Conservation (phyloP, 1,139 yeast species). For the Candida labiduridarum region DNA sequence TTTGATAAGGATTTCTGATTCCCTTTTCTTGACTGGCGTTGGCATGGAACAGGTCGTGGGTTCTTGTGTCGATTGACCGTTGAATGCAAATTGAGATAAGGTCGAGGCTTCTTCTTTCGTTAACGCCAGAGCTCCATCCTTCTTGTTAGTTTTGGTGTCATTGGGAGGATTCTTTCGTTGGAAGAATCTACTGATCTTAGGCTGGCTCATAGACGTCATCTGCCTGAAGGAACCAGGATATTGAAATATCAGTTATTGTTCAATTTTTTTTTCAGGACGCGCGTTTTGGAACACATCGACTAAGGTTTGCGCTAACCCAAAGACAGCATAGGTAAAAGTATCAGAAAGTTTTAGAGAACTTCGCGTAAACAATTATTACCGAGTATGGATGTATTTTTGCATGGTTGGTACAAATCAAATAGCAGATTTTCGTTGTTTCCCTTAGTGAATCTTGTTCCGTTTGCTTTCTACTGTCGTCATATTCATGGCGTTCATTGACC, state of each 20-base stretch:
- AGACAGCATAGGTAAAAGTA: too few relatives aligned
- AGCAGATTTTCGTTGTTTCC: too few relatives aligned
- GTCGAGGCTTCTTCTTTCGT: neutral
- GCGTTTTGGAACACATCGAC: neutral
- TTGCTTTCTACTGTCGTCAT: neutral
- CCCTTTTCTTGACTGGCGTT: conserved; percentile 1
- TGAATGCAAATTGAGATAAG: neutral
- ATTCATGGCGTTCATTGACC: too few relatives aligned
- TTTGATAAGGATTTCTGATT: neutral
- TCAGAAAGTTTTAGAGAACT: too few relatives aligned
- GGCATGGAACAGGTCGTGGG: neutral
- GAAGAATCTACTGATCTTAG: neutral
- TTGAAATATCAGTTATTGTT: neutral
- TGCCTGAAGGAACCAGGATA: neutral
- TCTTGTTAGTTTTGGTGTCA: neutral
- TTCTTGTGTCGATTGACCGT: neutral
- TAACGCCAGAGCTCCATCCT: neutral
- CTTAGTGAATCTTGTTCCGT: too few relatives aligned
- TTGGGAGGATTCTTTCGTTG: neutral
- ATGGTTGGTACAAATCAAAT: too few relatives aligned
- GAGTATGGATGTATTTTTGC: too few relatives aligned
- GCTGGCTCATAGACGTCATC: neutral
- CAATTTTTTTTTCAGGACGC: neutral
- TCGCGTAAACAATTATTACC: too few relatives aligned
- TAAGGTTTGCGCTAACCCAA: too few relatives aligned